Base-by-base conservation (phyloP, 2,329 filamentous ascomycete species). In the Hymenoscyphus infarciens region DNA sequence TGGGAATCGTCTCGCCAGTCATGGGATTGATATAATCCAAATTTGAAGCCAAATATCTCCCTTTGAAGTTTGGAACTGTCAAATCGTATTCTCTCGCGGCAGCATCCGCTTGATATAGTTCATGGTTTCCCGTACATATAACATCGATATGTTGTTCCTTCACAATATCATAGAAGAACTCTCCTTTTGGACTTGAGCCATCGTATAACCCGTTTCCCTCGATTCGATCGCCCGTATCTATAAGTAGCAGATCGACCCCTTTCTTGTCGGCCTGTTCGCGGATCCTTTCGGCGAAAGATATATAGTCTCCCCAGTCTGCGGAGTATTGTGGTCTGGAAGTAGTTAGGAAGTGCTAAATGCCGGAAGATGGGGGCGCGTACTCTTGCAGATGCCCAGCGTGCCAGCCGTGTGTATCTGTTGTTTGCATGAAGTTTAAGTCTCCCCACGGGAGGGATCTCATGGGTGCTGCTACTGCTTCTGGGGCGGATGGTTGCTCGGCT, bases 121-220 rank as follows among this genome's bases (percentile, higher is more conserved):
- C 95, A 78, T 99, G 95, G 72, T 99, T 99, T 57, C 95, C 95
- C 0, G 88, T 89, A 69, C 87, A 94, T 56, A 98, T 82, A 29
- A 97, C 78, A 73, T 98, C 94, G 68, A 97, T 87, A 53, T 87
- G 77, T 73, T 97, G 92, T 72, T 96, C 81, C 65, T 87, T 87
- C 73, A 95, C 87, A 61, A 98, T 95, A 67, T 94, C 90, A 73
- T 92, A 94, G 1, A 91, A 92, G 75, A 92, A 97, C 72, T 88
- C 83, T 25, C 95, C 95, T 73, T 96, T 96, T 8, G 95, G 95
- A 31, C 83, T 81, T 0, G 92, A 97, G 5, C 88, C 89, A 74
- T 98, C 95, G 76, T 97, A 98, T 3, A 99, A 83, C 1, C 94
- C 95, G 74, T 97, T 98, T 39, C 94, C 92, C 76, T 98, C 95